Base-by-base conservation (phyloP, 1,284 basidiomycete species). In the Lignosus rhinocerotis region DNA sequence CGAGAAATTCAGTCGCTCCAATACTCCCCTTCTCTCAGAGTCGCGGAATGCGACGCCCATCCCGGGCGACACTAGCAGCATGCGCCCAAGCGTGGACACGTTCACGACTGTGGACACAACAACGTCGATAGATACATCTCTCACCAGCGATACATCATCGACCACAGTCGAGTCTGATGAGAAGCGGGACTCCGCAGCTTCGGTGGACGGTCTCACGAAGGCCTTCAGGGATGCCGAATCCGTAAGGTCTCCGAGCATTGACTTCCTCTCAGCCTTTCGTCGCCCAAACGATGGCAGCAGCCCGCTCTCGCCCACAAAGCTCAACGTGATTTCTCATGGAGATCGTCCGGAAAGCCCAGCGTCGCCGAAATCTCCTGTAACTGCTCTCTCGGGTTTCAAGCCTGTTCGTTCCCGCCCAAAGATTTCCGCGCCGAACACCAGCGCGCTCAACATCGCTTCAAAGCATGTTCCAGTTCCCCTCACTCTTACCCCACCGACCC, bases 1-100 rank as follows among this genome's bases (percentile, higher is more conserved):
- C 3, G 79, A 76, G n/a, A 71, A 72, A 58, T 86, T 81, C 66
- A 78, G 78, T 7, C 81, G 70, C 14, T 63, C 66, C 34, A 61
- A 57, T 8, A 65, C 63, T 8, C 63, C 69, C 25, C 41, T 62
- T 11, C 45, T 51, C 17, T 12, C 43, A 4, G 61, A 56, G 7
- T 62, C 65, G n/a, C 57, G 67, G 11, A 66, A 66, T n/a, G 56
- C 47, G 5, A 68, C 70, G 1, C 67, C 69, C 0, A 46, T 65
- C 2, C 59, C 63, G 2, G 64, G 63, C 16, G 56, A 60, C 6
- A 43, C 44, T 2, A 34, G 48, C 16, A 46, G 38, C 34, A 49
- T 66, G 12, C 64, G 58, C 3, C 63, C 62, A 1, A 64, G 65
- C 44, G 55, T 55, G 48, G 64, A 65, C n/a, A 61, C 61, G 2